Base-by-base conservation (phyloP, 2,329 filamentous ascomycete genomes). In the Sphaerulina vaccinii region DNA sequence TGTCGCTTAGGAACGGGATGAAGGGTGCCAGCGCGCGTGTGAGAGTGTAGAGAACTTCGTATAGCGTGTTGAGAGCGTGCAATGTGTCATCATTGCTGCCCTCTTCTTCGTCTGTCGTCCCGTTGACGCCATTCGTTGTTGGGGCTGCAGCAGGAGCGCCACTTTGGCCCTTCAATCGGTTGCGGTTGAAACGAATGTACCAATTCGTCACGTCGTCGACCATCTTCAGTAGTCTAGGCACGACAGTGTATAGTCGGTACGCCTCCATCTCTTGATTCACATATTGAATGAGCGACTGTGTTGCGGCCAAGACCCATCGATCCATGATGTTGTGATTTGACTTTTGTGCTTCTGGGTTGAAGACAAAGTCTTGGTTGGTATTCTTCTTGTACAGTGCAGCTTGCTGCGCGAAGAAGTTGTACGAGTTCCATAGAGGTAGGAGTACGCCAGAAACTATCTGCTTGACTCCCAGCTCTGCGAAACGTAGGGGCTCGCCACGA, bases 181-280 rank as follows among this genome's bases (percentile, higher is more conserved):
- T 88, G 49, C 91, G 82, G 76, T 96, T 96, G 77, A 96, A 95
- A 55, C 90, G 83, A 69, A 96, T 96, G 73, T 96, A 96, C 91
- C 91, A 96, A 73, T 97, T 97, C n/a, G 91, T 96, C 3, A 88
- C 90, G 72, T 95, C 90, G 65, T 96, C 92, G 59, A 96, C 95
- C 65, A 95, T 67, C 54, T 68, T 68, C 29, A 71, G 59, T 54
- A 97, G 75, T 57, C 88, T 81, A 6, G 91, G 91, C 38, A 96
- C 90, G 38, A 97, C 92, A 1, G 91, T 97, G 72, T 96, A 97
- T 24, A 76, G 63, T 52, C 64, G 71, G 79, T 80, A 78, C 77
- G 83, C 84, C 46, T 79, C 79, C 92, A 97, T 97, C 73, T 97
- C 92, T 63, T 88, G 78, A 68, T 97, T 92, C 48, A 96, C 89